These are phyloP conservation scores for Fusarium nanum DNA, from an alignment of 2,329 filamentous ascomycete species.

Conservation along the genomic window DNA sequence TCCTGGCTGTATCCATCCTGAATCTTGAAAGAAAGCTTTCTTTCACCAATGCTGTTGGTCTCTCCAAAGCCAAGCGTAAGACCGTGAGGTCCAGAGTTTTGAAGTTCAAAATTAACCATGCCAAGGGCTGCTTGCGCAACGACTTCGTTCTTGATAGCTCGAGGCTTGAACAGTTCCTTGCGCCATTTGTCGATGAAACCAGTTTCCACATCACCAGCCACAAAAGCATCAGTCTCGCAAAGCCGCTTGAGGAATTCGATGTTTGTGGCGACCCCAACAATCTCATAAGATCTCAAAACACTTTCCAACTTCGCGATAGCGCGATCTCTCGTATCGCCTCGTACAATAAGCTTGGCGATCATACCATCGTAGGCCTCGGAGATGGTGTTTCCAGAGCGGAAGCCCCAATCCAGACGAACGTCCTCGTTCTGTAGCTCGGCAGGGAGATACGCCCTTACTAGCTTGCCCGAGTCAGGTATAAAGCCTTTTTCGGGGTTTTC, in stretches of 20 bases:
- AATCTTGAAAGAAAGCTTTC: conserved; percentile 64
- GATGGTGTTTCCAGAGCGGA: conserved; percentile 89
- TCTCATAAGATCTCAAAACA: conserved; percentile 88
- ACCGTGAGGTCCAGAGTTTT: conserved; percentile 58
- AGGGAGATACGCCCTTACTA: conserved; percentile 85
- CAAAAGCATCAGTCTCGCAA: conserved; percentile 83
- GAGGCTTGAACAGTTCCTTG: conserved; percentile 78
- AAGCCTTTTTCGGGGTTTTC: conserved; percentile 94
- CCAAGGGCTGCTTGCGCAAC: conserved; percentile 89
- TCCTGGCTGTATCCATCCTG: conserved; percentile 72
- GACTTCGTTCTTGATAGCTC: conserved; percentile 74
- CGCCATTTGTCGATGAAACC: conserved; percentile 94
- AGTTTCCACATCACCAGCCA: conserved; percentile 90
- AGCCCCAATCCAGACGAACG: conserved; percentile 92
- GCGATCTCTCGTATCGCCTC: conserved; percentile 79
- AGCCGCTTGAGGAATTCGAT: conserved; percentile 95
- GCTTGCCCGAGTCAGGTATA: conserved; percentile 89
- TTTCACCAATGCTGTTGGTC: conserved; percentile 54
- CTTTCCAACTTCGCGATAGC: conserved; percentile 84
- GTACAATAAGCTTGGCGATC: conserved; percentile 97
- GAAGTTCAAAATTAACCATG: conserved; percentile 66
- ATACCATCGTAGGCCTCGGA: conserved; percentile 97
- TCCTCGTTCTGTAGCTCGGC: conserved; percentile 67
- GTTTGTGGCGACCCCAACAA: conserved; percentile 93
- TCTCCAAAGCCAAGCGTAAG: conserved; percentile 67